A percentile compares a stretch with the other conserved stretches of the same genome.
Conservation (phyloP, 2,329 filamentous ascomycete genomes). For the Ophiocordyceps camponoti-floridani region DNA sequence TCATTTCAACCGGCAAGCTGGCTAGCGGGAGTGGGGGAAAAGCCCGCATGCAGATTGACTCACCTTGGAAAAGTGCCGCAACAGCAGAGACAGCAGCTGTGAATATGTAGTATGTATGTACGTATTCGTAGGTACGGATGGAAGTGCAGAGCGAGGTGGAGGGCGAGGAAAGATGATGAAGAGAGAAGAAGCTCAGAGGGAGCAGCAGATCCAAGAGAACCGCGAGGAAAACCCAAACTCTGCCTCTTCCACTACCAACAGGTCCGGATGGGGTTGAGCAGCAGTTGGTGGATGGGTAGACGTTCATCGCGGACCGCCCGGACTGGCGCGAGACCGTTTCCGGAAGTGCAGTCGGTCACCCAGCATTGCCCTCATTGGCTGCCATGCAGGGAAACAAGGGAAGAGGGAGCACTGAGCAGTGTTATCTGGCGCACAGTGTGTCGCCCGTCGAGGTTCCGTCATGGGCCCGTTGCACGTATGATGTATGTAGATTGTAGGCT, state of each 20-base stretch:
- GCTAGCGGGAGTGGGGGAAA: too few species aligned
- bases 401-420: conserved; percentile 4
- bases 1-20: too few species aligned
- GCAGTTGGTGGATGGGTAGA: background rate
- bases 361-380: background rate
- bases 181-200: background rate
- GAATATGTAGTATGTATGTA: background rate
- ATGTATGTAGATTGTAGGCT: background rate
- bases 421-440: conserved; percentile 4
- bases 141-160: background rate
- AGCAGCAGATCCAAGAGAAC: background rate
- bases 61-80: background rate
- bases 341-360: background rate
- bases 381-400: background rate
- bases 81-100: background rate
- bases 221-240: background rate
- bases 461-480: background rate
- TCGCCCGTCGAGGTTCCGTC: background rate
- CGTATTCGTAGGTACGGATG: background rate
- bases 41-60: background rate
- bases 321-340: background rate
- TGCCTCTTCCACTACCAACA: too few species aligned
- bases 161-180: background rate
- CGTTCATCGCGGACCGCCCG: background rate
- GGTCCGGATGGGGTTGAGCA: background rate